Evolutionary conservation across 2,329 filamentous ascomycete species (phyloP), one percentile per base, ranked within the genome.

Genomic region (Pseudogymnoascus sp.): DNA sequence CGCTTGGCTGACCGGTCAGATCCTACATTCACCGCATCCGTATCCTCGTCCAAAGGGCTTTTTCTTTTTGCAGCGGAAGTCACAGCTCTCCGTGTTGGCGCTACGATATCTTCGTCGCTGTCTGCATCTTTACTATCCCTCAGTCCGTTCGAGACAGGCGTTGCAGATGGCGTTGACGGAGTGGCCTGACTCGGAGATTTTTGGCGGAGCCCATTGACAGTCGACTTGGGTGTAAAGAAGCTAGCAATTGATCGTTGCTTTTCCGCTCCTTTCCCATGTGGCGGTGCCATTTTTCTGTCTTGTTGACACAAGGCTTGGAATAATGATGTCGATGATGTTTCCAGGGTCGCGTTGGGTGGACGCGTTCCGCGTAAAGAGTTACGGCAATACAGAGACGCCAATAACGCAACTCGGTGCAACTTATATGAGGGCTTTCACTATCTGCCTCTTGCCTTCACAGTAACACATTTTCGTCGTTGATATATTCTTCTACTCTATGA

Each of bases 241-340:
- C 86, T 92, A 2, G 90, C 94, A 64, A 97, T 87, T 0, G 90
- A 90, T 66, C 87, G 83, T 71, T 97, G 90, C 68, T 87, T 89
- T 62, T 69, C 68, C 38, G 14, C 57, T 65, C 67, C 61, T 18
- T 67, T 63, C 36, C 65, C 15, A 9, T 50, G 64, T 28, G 66
- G 58, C 57, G 69, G 70, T 12, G 43, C 63, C 68, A 71, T 70
- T 39, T 63, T 66, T 33, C 18, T 37, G 14, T 38, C 35, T 18
- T 58, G 57, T 58, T 38, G 57, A 39, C 35, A 33, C 47, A 53
- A 35, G 47, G 18, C 20, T 9, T 28, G 20, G 6, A 58, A 38
- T 25, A 39, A 39, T 39, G 57, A 58, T 37, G 35, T 58, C 35
- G 57, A 25, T 58, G 37, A 58, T 58, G 33, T 15, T 58, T 38